Conservation (phyloP, 441 rosid species). For the Adansonia madagascariensis region DNA sequence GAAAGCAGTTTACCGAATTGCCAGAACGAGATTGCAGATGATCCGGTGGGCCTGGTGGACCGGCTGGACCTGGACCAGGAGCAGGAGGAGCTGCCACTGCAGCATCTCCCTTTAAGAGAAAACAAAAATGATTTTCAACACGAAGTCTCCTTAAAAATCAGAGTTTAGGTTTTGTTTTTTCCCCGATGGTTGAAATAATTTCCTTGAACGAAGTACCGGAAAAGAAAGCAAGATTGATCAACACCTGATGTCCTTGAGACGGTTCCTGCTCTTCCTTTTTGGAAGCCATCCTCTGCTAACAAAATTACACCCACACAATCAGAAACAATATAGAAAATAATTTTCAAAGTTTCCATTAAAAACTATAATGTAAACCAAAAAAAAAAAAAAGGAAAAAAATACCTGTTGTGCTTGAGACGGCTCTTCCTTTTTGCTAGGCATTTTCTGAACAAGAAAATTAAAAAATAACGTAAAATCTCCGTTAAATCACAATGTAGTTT, state of each 20-base stretch:
- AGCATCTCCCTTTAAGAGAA: constrained; percentile 40
- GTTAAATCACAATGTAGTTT: neutral
- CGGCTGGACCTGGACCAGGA: constrained; percentile 26
- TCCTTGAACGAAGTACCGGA: neutral
- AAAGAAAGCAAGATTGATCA: constrained; percentile 1
- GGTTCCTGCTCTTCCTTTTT: constrained; percentile 21
- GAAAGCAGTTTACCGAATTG: constrained; percentile 44
- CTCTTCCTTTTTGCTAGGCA: constrained; percentile 45
- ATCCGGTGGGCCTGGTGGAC: constrained; percentile 32
- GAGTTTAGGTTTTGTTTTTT: constrained; percentile 8
- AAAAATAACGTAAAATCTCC: neutral
- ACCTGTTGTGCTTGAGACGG: constrained; percentile 37
- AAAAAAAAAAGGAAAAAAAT: neutral
- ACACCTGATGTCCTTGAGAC: constrained; percentile 22
- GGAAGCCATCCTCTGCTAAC: constrained; percentile 11
- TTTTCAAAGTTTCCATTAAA: neutral
- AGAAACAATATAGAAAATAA: neutral
- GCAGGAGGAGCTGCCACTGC: constrained; percentile 12
- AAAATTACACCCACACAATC: neutral
- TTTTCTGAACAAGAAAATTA: constrained; percentile 24
- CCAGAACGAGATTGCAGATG: constrained; percentile 42
- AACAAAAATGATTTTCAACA: constrained; percentile 21
- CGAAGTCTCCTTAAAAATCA: neutral
- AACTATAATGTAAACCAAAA: neutral
- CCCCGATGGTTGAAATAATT: constrained; percentile 8